Base-by-base conservation (phyloP, 2,329 filamentous ascomycete genomes). In the Botrytis hyacinthi region DNA sequence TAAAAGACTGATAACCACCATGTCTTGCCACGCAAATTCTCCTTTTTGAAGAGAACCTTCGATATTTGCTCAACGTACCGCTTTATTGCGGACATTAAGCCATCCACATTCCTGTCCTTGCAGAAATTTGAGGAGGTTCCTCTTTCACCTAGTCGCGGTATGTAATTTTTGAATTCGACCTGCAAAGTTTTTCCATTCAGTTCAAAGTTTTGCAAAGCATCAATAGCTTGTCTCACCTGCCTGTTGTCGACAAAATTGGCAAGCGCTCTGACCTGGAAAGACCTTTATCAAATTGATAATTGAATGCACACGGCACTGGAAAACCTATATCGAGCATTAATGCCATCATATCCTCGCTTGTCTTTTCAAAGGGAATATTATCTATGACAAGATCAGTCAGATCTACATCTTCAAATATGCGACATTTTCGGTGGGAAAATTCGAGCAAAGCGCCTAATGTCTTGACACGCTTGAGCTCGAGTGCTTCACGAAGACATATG, bases 311-410 rank as follows among this genome's bases (percentile, higher is more conserved):
- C 0, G 96, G 96, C 78, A 98, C 89, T 1, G 96, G 96, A 54
- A 98, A 88, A 77, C 93, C 92, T 87, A 98, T 89, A 32, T 97
- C 93, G 16, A 95, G 93, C 96, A 99, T 98, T 78, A 98, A 87
- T 76, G 91, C 90, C 46, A 97, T 93, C 57, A 99, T 87, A 79
- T 95, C 93, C 83, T 99, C 96, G 84, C 98, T 98, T 83, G 97
- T 95, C 74, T 98, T 94, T 44, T 96, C 96, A 82, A 98, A 98
- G 0, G 97, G 96, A 54, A 99, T 98, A 82, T 99, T 99, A 85
- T 99, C 98, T 84, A 98, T 98, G 74, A 98, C 96, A 79, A 99
- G 98, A 72, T 96, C 96, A 4, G 96, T 98, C 2, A 95, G 95
- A 74, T 98, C 98, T 75, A 99, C 89, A 84, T 98, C 95, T 78